Conservation (phyloP, 2,329 filamentous ascomycete species). For the Ophiostoma perfectum region DNA sequence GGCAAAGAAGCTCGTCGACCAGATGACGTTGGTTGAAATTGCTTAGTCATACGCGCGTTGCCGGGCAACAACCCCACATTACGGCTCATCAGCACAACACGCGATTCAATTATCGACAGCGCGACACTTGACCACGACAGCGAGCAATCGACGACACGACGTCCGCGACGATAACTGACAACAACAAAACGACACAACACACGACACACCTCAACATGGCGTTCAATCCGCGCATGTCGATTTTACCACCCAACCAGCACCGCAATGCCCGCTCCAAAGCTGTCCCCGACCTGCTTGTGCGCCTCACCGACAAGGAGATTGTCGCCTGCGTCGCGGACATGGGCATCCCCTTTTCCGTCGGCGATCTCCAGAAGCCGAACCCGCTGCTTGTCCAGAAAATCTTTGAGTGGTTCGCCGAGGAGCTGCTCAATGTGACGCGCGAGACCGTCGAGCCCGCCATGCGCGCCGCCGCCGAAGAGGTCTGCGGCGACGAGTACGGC, state of each 20-base stretch:
- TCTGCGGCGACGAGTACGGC: slow-evolving; percentile 71
- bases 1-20: no score
- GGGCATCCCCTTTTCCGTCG: slow-evolving; percentile 78
- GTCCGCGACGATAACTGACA: background rate
- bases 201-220: slow-evolving; percentile 40
- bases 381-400: slow-evolving; percentile 93
- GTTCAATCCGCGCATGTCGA: slow-evolving; percentile 57
- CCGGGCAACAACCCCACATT: slow-evolving; percentile 25
- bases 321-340: slow-evolving; percentile 97
- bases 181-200: background rate
- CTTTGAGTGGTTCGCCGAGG: slow-evolving; percentile 94
- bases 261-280: slow-evolving; percentile 50
- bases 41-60: slow-evolving; percentile 20
- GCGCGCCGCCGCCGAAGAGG: slow-evolving; percentile 82
- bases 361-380: slow-evolving; percentile 89
- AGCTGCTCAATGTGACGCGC: slow-evolving; percentile 87
- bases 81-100: slow-evolving; percentile 18
- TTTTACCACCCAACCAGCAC: slow-evolving; percentile 50
- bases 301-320: slow-evolving; percentile 70
- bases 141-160: background rate
- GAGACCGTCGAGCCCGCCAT: slow-evolving; percentile 93
- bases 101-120: background rate
- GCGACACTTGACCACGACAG: background rate
- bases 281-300: slow-evolving; percentile 49
- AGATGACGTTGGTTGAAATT: background rate